These are phyloP conservation scores for Diaporthe sp. DNA, from an alignment of 2,329 filamentous ascomycete species.

Conservation along the genomic window DNA sequence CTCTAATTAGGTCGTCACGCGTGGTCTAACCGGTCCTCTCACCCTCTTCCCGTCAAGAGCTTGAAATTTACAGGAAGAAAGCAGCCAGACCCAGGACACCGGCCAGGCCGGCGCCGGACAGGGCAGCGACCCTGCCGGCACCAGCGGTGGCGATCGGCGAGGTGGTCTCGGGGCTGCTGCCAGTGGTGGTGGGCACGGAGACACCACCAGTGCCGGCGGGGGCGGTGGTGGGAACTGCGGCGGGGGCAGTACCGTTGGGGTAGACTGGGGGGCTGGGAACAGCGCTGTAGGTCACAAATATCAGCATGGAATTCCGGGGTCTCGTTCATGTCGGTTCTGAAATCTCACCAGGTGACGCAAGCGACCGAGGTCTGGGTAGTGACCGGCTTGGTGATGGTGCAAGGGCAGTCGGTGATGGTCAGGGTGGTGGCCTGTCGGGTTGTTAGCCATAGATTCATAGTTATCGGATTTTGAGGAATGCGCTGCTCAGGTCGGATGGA, in stretches of 20 bases:
- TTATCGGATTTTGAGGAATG: background rate
- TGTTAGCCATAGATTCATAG: conserved; percentile 40
- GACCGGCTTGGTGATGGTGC: conserved; percentile 75
- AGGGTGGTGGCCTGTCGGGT: conserved; percentile 71
- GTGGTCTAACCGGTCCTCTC: conserved; percentile 44
- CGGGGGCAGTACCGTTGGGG: conserved; percentile 56
- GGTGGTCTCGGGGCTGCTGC: conserved; percentile 49
- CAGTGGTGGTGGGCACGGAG: conserved; percentile 41
- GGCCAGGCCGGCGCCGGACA: conserved; percentile 72
- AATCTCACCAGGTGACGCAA: conserved; percentile 68
- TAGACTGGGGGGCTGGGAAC: conserved; percentile 46
- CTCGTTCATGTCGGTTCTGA: background rate
- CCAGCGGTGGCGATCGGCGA: conserved; percentile 68
- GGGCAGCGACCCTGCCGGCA: conserved; percentile 68
- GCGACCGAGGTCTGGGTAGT: conserved; percentile 64
- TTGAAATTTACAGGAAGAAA: conserved; percentile 69
- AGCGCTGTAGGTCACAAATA: background rate
- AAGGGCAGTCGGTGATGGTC: conserved; percentile 80
- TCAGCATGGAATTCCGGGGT: conserved; percentile 31
- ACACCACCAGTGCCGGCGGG: conserved; percentile 48
- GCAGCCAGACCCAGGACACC: conserved; percentile 72
- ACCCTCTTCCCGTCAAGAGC: conserved; percentile 41
- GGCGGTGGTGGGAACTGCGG: conserved; percentile 49
- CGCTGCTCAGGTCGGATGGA: conserved; percentile 10
- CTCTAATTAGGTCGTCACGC: conserved; percentile 44